Conservation (phyloP, 495 filamentous ascomycete species). For the Annulohypoxylon bovei region DNA sequence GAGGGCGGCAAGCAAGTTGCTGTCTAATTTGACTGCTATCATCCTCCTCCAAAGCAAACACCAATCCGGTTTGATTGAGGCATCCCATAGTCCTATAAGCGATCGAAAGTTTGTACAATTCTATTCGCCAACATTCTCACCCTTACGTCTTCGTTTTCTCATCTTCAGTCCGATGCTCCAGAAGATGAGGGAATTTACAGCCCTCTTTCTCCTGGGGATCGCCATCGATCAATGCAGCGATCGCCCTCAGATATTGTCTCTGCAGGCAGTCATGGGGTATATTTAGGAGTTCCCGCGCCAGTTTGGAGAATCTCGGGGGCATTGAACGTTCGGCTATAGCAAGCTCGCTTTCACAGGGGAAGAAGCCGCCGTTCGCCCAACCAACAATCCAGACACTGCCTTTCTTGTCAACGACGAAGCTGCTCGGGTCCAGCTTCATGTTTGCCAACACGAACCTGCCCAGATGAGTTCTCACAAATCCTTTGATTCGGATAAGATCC, state of each 20-base stretch:
- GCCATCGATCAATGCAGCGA: not conserved
- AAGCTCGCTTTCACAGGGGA: conserved; percentile 10
- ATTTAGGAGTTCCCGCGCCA: not conserved
- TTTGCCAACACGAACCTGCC: conserved; percentile 9
- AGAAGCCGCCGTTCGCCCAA: conserved; percentile 17
- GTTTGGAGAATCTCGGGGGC: not conserved
- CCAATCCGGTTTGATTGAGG: not conserved
- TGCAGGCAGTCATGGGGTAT: not conserved
- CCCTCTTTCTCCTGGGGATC: not conserved
- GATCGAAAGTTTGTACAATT: not conserved
- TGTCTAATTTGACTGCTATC: conserved; percentile 23
- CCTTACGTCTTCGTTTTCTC: not conserved
- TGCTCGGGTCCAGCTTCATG: conserved; percentile 25
- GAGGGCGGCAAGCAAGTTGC: conserved; percentile 12
- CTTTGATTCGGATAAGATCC: not conserved
- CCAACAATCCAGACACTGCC: conserved; percentile 12
- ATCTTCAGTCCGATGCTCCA: not conserved
- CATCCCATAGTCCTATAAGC: not conserved
- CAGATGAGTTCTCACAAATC: not conserved
- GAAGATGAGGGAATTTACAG: not conserved
- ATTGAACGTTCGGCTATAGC: not conserved
- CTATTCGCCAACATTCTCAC: not conserved
- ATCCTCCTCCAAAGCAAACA: not conserved
- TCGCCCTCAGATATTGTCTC: not conserved
- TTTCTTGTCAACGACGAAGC: not conserved